Conservation (phyloP, 768 basidiomycete genomes). For the Leucocoprinus sp. region DNA sequence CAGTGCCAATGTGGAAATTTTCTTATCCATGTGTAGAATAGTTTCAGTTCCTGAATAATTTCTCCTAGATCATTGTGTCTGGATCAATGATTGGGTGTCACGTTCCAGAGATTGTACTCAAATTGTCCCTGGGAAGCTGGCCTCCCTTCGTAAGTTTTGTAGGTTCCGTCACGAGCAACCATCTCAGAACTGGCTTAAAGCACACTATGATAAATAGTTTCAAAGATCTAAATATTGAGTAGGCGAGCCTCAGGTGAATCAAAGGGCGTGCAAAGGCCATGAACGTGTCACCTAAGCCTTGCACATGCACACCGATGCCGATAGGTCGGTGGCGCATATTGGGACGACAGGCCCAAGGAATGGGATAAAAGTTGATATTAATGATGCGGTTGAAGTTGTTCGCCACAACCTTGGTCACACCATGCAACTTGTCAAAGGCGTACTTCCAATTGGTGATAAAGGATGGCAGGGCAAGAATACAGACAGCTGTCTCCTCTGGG, state of each 20-base stretch:
- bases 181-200: slow-evolving; percentile 88
- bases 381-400: slow-evolving; percentile 93
- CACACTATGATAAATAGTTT: slow-evolving; percentile 96
- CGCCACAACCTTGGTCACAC: slow-evolving; percentile 87
- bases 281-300: slow-evolving; percentile 96
- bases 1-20: too few relatives aligned
- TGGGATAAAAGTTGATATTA: slow-evolving; percentile 92
- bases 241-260: slow-evolving; percentile 80
- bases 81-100: too few relatives aligned
- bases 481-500: slow-evolving; percentile 95
- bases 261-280: slow-evolving; percentile 97
- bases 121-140: slow-evolving; percentile 85
- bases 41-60: too few relatives aligned
- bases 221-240: slow-evolving; percentile 94
- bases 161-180: slow-evolving; percentile 73
- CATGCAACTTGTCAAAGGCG: slow-evolving; percentile 93
- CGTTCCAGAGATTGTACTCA: slow-evolving; percentile 94
- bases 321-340: slow-evolving; percentile 98
- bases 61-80: too few relatives aligned
- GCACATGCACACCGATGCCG: slow-evolving; percentile 93
- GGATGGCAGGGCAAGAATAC: slow-evolving; percentile 93
- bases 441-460: slow-evolving; percentile 79
- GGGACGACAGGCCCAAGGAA: slow-evolving; percentile 82
- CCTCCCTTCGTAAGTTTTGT: slow-evolving; percentile 85
- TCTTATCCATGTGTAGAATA: too few relatives aligned